Conservation (phyloP, 108 stramenopile genomes). For the Bacterosira constricta region DNA sequence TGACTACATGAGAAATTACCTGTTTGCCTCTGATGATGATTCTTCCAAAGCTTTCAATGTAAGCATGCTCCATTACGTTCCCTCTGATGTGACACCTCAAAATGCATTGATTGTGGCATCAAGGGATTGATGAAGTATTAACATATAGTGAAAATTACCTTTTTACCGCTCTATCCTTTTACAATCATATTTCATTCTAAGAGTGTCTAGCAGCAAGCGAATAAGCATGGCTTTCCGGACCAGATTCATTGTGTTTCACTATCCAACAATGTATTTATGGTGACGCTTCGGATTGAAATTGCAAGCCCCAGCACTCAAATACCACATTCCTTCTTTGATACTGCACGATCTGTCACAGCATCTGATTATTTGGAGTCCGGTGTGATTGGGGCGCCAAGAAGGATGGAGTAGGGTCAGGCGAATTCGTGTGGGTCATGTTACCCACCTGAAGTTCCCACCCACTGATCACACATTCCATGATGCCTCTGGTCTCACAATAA, state of each 20-base stretch:
- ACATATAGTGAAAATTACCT: background rate
- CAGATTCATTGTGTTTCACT: background rate
- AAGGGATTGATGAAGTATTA: background rate
- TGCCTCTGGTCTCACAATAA: too few species aligned
- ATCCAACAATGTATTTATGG: too few species aligned
- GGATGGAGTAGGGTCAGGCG: too few species aligned
- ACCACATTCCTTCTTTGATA: too few species aligned
- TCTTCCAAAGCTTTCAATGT: conserved; percentile 12
- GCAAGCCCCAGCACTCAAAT: background rate
- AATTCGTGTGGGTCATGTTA: too few species aligned
- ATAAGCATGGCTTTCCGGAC: background rate
- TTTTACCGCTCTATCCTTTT: background rate
- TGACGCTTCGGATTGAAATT: too few species aligned
- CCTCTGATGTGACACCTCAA: conserved; percentile 69
- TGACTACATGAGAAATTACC: conserved; percentile 57
- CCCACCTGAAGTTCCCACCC: too few species aligned
- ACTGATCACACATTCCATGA: too few species aligned
- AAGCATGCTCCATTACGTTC: conserved; percentile 67
- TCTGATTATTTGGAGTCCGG: too few species aligned
- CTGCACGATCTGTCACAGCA: too few species aligned
- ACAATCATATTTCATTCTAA: background rate
- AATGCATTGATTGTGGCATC: conserved; percentile 65
- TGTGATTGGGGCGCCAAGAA: too few species aligned
- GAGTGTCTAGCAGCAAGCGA: background rate
- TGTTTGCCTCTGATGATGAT: conserved; percentile 28